Base-by-base conservation (phyloP, 306 rosid species). In the Parietaria judaica region DNA sequence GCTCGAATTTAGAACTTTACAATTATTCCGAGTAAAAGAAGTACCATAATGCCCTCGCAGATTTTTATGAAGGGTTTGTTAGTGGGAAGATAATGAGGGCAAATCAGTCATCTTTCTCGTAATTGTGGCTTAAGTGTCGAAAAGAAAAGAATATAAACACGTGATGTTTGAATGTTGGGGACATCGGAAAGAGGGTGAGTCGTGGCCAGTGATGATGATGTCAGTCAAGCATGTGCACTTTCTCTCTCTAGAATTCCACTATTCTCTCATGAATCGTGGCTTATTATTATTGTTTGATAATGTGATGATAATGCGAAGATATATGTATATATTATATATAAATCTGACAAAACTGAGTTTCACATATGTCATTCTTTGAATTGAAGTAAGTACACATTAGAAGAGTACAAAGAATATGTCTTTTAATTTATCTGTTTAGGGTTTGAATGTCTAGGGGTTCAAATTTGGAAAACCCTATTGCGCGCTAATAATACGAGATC, bases 141-240 rank as follows among this genome's bases (percentile, higher is more conserved):
- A 23, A 23, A 23, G 31, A 23, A 23, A 23, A 23, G 51, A 52
- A 70, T 74, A 63, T 36, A 58, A 69, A 68, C 81, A 70, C 66
- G 78, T 76, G 76, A 69, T 83, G 96, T 85, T 77, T 68, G 90
- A 88, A 79, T 85, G 76, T 76, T 74, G 86, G 80, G 75, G 74
- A 66, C 82, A 79, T 45, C 51, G 82, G 44, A 57, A 80, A 67
- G 80, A 71, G 70, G 69, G 61, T 67, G 14, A 68, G 76, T 85
- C 69, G 76, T 85, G 94, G 76, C 83, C 80, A 81, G 86, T 66
- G 72, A 80, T 76, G 87, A 77, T 74, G 78, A 84, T 79, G 84
- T 75, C 71, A 79, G 83, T 60, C 60, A 60, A 87, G 81, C 95
- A 81, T 72, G 84, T 66, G 83, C 65, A 4, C 59, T 54, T 54